Evolutionary conservation across 2,329 filamentous ascomycete genomes (phyloP).

Genomic region (Elsinoe fawcettii): DNA sequence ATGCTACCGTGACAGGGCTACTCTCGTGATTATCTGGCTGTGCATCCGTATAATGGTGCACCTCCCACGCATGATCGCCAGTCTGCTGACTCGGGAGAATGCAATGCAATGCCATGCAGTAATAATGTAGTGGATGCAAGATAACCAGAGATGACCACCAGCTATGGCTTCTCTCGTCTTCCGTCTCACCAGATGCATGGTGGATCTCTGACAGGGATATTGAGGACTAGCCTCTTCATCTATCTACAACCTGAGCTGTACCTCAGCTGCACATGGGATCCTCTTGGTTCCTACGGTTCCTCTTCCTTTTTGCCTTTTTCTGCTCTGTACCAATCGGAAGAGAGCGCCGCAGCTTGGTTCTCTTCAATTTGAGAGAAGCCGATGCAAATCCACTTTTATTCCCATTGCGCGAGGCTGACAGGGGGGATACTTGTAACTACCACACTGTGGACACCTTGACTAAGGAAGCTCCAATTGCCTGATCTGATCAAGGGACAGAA

Average conservation of each 20-base stretch:
- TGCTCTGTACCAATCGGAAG: slow-evolving; percentile 2
- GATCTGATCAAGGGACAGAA: background rate
- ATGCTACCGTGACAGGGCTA: background rate
- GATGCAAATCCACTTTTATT: slow-evolving; percentile 9
- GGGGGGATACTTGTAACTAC: background rate
- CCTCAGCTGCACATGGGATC: background rate
- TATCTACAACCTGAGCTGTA: background rate
- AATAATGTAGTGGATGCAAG: background rate
- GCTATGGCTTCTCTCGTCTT: background rate
- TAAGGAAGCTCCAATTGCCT: background rate
- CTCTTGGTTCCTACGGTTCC: no score
- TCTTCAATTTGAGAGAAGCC: background rate
- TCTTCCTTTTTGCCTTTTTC: background rate
- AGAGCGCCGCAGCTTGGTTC: background rate
- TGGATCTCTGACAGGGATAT: background rate
- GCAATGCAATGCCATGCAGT: background rate
- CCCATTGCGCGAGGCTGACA: slow-evolving; percentile 3
- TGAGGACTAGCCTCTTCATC: background rate
- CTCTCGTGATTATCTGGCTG: background rate
- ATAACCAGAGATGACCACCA: background rate
- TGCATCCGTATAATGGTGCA: background rate
- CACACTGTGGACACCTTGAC: background rate
- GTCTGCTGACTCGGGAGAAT: background rate
- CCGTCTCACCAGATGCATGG: background rate
- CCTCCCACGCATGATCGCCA: background rate